Conservation (phyloP, 2,329 filamentous ascomycete genomes). For the Arthrobotrys musiformis region DNA sequence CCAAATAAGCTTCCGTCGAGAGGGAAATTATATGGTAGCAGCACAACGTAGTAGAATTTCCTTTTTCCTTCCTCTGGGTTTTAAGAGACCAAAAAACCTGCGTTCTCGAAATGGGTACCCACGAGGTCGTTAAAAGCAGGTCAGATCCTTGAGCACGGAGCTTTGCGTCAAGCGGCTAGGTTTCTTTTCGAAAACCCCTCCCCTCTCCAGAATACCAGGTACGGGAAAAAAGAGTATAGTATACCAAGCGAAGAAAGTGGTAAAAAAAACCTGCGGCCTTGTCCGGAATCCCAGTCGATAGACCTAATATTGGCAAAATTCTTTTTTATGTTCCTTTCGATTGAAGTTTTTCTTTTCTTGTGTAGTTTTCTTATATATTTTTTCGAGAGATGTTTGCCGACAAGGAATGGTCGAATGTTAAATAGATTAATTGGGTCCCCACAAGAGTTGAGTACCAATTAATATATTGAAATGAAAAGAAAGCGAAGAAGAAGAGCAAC, state of each 20-base stretch:
- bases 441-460: conserved; percentile 22
- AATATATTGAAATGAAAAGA: conserved; percentile 48
- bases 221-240: too few species aligned
- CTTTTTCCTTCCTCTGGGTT: background rate
- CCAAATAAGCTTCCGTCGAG: conserved; percentile 13
- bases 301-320: conserved; percentile 2
- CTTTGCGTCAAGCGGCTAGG: conserved; percentile 13
- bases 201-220: background rate
- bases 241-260: conserved; percentile 9
- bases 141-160: conserved; percentile 9
- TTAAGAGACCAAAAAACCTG: conserved; percentile 6
- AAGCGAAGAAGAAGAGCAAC: conserved; percentile 17
- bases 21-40: conserved; percentile 13
- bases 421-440: conserved; percentile 44
- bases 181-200: background rate
- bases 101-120: background rate
- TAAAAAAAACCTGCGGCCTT: conserved; percentile 21
- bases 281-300: conserved; percentile 29
- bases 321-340: conserved; percentile 9
- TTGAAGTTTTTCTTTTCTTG: too few species aligned
- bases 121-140: conserved; percentile 9
- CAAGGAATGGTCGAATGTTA: conserved; percentile 43
- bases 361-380: too few species aligned
- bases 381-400: conserved; percentile 27
- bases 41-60: background rate